A percentile compares a stretch with the other conserved stretches of the same genome.
phyloP scores from a whole-genome alignment of 83 land plant genomes.

The Larix sibirica region DNA sequence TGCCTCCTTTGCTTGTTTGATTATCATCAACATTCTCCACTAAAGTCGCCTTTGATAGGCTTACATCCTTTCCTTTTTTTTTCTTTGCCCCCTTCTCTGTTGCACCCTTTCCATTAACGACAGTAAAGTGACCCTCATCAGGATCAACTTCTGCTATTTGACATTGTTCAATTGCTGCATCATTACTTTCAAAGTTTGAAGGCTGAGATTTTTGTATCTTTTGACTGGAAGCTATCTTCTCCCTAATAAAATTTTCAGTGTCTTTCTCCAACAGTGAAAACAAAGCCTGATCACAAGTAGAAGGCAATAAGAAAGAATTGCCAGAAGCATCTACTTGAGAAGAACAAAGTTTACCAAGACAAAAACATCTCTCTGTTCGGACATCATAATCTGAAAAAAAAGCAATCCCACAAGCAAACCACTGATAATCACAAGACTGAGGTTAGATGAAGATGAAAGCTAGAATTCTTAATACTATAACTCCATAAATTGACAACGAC shows the following conservation, averaged over 20 bases:
- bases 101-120: slow-evolving; percentile 12
- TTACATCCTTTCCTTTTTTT: slow-evolving; percentile 49
- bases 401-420: background rate
- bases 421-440: background rate
- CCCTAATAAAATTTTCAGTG: slow-evolving; percentile 30
- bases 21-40: slow-evolving; percentile 32
- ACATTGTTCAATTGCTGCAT: slow-evolving; percentile 23
- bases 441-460: background rate
- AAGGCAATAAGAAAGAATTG: background rate
- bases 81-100: slow-evolving; percentile 54
- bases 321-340: background rate
- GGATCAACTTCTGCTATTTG: slow-evolving; percentile 26
- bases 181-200: slow-evolving; percentile 21
- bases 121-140: slow-evolving; percentile 16
- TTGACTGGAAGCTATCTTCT: slow-evolving; percentile 19
- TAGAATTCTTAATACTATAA: background rate
- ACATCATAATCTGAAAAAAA: background rate
- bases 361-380: background rate
- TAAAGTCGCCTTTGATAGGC: slow-evolving; percentile 16
- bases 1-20: slow-evolving; percentile 35
- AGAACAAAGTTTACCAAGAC: background rate
- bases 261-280: slow-evolving; percentile 60
- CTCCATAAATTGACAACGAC: background rate
- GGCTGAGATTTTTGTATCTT: slow-evolving; percentile 3
- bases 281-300: slow-evolving; percentile 32